Percentiles rank a stretch among this genome's conserved stretches.
phyloP scores from a whole-genome alignment of 352 stramenopile species.

The Pythium dissimile region DNA sequence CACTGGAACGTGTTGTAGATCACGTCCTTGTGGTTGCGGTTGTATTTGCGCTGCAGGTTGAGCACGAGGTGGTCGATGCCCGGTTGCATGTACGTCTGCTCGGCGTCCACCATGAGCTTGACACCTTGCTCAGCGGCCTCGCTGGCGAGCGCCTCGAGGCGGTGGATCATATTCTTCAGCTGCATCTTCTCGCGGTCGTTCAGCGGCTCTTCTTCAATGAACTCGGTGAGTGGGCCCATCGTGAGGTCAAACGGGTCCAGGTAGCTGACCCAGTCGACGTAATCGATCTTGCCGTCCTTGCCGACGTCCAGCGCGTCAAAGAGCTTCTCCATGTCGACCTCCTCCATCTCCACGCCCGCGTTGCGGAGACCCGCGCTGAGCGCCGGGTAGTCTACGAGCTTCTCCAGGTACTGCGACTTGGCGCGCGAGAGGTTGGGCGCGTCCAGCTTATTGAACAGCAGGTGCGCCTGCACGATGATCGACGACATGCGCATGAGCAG shows the following conservation, averaged over 20 bases:
- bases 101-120: constrained; percentile 97
- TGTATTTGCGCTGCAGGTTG: constrained; percentile 89
- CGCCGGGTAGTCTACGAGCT: constrained; percentile 77
- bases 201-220: constrained; percentile 79
- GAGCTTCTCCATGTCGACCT: constrained; percentile 61
- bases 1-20: constrained; percentile 99
- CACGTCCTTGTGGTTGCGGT: constrained; percentile 74
- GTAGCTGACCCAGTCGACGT: constrained; percentile 94
- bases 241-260: constrained; percentile 90
- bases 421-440: constrained; percentile 71
- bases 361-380: constrained; percentile 68
- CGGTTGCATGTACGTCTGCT: constrained; percentile 97
- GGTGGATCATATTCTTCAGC: constrained; percentile 89
- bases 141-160: constrained; percentile 69
- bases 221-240: constrained; percentile 84
- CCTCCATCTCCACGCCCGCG: constrained; percentile 56
- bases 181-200: constrained; percentile 86
- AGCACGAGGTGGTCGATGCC: constrained; percentile 95
- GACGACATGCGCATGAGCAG: constrained; percentile 94
- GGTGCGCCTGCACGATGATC: constrained; percentile 90
- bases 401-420: constrained; percentile 77
- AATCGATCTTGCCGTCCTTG: constrained; percentile 87
- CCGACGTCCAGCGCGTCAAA: constrained; percentile 65
- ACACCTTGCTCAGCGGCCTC: constrained; percentile 69
- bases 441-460: constrained; percentile 93